These are phyloP conservation scores for Dittrichia graveolens DNA, from an alignment of 129 eudicot species.

Conservation along the genomic window DNA sequence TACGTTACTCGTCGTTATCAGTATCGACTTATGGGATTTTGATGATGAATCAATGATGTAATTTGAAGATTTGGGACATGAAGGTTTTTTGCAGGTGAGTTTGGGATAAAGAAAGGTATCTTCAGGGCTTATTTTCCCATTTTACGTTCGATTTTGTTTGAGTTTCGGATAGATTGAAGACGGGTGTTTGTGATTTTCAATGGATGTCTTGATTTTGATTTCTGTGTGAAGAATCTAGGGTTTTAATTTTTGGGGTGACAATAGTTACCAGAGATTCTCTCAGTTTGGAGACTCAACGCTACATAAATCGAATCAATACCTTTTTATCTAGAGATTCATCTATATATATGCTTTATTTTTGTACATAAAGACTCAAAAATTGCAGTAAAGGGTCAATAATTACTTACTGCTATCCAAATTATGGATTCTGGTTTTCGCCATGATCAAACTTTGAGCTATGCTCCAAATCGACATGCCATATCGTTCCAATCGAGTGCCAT, in stretches of 20 bases:
- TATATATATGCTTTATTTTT: conserved; percentile 18
- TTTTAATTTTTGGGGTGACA: conserved; percentile 33
- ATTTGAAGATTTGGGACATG: conserved; percentile 21
- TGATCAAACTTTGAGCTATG: conserved; percentile 42
- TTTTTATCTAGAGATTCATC: conserved; percentile 26
- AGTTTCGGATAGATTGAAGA: conserved; percentile 24
- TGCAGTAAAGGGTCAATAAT: conserved; percentile 6
- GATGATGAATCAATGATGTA: conserved; percentile 21
- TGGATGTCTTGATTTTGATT: neutral
- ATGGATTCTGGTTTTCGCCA: conserved; percentile 51
- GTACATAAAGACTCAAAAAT: conserved; percentile 20
- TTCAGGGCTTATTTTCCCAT: neutral
- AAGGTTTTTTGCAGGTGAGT: conserved; percentile 20
- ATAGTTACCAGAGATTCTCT: conserved; percentile 34
- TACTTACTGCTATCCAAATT: conserved; percentile 19
- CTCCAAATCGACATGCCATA: conserved; percentile 42
- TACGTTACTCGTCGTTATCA: conserved; percentile 14
- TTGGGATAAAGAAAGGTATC: conserved; percentile 18
- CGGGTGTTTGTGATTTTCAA: conserved; percentile 23
- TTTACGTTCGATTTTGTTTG: neutral
- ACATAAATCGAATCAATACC: conserved; percentile 32
- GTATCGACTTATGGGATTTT: conserved; percentile 3
- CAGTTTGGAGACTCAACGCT: conserved; percentile 33
- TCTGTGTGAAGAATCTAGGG: conserved; percentile 31
- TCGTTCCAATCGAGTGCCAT: conserved; percentile 52